These are phyloP conservation scores for Lunasporangiospora selenospora DNA, from an alignment of 192 early-diverging fungal genomes.

Conservation along the genomic window DNA sequence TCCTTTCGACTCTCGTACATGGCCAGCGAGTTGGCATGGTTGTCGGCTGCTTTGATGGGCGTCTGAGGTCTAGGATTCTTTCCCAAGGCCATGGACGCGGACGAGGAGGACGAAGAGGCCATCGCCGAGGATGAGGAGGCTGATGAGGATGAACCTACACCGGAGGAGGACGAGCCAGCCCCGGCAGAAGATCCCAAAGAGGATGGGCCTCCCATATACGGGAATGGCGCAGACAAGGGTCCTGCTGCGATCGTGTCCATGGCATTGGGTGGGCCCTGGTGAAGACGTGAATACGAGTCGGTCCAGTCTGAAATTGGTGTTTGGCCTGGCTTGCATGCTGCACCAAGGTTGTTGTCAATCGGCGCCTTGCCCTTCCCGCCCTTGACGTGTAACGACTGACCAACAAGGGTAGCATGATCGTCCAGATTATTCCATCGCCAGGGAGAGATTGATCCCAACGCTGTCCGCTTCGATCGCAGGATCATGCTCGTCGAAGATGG, in stretches of 20 bases:
- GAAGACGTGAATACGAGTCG: background rate
- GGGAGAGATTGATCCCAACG: constrained; percentile 32
- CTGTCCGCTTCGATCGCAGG: constrained; percentile 19
- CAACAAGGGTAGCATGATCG: background rate
- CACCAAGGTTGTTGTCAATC: background rate
- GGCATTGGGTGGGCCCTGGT: background rate
- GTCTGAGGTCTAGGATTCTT: no score
- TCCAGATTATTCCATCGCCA: constrained; percentile 39
- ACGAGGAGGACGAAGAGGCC: constrained; percentile 4
- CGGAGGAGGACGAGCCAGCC: no score
- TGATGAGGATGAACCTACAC: constrained; percentile 16
- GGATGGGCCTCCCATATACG: no score
- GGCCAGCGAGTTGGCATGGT: constrained; percentile 25
- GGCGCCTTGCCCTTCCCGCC: constrained; percentile 1
- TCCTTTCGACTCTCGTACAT: no score
- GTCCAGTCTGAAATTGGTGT: constrained; percentile 18
- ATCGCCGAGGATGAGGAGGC: background rate
- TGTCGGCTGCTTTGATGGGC: constrained; percentile 1
- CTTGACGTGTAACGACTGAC: background rate
- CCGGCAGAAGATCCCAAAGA: no score
- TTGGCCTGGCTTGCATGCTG: background rate
- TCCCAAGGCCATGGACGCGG: background rate
- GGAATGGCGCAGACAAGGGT: background rate
- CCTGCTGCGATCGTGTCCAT: background rate
- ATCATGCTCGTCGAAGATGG: constrained; percentile 3